These are phyloP conservation scores for Fraxinus baroniana DNA, from an alignment of 305 asterid genomes.

Conservation along the genomic window DNA sequence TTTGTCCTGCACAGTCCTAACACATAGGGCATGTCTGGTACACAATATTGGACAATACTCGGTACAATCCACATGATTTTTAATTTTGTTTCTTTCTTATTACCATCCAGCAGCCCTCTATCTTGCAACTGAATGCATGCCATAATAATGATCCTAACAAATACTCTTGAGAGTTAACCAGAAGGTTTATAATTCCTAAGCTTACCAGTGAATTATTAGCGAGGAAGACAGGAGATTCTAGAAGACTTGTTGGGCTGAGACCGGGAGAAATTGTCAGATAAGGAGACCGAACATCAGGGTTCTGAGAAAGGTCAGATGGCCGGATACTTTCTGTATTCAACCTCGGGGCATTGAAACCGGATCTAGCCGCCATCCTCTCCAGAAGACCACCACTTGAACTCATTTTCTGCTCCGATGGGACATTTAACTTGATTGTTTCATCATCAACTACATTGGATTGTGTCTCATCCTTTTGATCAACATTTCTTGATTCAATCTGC, in stretches of 20 bases:
- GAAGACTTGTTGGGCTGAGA: constrained; percentile 81
- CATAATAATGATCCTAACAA: neutral
- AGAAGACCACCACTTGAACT: constrained; percentile 61
- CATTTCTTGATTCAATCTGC: constrained; percentile 16
- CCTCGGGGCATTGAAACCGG: constrained; percentile 88
- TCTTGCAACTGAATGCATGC: neutral
- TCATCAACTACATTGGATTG: constrained; percentile 25
- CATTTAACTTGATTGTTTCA: constrained; percentile 37
- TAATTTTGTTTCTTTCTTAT: neutral
- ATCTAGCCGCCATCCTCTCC: constrained; percentile 86
- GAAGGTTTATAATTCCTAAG: neutral
- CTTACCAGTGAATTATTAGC: constrained; percentile 64
- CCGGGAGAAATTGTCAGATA: constrained; percentile 84
- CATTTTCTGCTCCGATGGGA: constrained; percentile 33
- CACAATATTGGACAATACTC: neutral
- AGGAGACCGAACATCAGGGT: constrained; percentile 58
- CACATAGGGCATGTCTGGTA: neutral
- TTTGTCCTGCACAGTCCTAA: neutral
- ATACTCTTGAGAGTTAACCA: neutral
- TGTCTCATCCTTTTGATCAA: constrained; percentile 30
- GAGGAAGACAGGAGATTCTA: constrained; percentile 91
- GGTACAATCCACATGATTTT: neutral
- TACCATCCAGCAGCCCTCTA: neutral
- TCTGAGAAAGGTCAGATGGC: constrained; percentile 53
- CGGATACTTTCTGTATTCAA: constrained; percentile 72